Evolutionary conservation across 805 yeast species (phyloP).

Genomic region (Wickerhamomyces queroliae): DNA sequence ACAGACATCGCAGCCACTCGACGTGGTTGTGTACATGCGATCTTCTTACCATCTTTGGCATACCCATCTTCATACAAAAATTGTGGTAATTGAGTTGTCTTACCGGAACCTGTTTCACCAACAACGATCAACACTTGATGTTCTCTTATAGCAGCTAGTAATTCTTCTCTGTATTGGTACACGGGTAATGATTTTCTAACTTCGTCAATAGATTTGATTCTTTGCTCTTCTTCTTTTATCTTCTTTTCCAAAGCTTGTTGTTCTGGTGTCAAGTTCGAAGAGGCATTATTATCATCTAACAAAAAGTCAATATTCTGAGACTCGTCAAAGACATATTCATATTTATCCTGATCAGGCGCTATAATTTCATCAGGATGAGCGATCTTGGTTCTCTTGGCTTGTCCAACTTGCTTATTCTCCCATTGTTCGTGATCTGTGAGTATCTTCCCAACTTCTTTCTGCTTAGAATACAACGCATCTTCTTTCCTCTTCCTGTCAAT

Average conservation of each 20-base stretch:
- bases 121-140: conserved; percentile 72
- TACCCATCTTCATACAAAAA: conserved; percentile 81
- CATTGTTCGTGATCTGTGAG: conserved; percentile 18
- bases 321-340: conserved; percentile 77
- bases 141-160: conserved; percentile 51
- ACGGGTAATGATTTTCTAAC: conserved; percentile 73
- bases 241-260: conserved; percentile 30
- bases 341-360: conserved; percentile 38
- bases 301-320: conserved; percentile 52
- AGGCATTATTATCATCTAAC: conserved; percentile 25
- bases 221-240: conserved; percentile 25
- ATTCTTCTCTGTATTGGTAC: conserved; percentile 50
- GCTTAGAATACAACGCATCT: conserved; percentile 38
- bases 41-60: conserved; percentile 46
- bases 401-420: conserved; percentile 15
- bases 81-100: conserved; percentile 91
- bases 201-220: conserved; percentile 25
- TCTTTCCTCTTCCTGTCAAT: conserved; percentile 51
- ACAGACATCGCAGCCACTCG: conserved; percentile 93
- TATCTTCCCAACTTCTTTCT: conserved; percentile 31
- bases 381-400: conserved; percentile 14
- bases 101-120: conserved; percentile 92
- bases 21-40: conserved; percentile 93
- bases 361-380: conserved; percentile 35
- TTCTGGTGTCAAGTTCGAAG: conserved; percentile 21